A percentile compares a stretch with the other conserved stretches of the same genome.
Conservation (phyloP, 257 asterid genomes). For the Verbena officinalis region DNA sequence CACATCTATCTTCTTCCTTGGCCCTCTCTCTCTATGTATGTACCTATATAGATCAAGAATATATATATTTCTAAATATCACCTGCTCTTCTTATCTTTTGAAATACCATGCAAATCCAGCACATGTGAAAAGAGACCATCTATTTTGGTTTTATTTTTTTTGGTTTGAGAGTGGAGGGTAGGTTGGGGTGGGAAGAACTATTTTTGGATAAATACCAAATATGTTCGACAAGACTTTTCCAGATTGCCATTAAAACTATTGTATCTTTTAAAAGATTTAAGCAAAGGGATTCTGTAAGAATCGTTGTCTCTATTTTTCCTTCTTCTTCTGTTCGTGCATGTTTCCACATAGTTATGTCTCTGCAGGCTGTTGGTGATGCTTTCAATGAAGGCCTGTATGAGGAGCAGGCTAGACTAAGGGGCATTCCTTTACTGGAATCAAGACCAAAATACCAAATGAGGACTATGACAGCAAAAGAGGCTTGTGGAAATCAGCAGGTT, state of each 20-base stretch:
- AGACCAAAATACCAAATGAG: slow-evolving; percentile 98
- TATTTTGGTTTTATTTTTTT: not conserved
- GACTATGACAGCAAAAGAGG: slow-evolving; percentile 88
- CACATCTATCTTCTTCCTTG: not conserved
- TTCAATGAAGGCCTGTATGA: slow-evolving; percentile 97
- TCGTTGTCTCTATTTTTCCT: not conserved
- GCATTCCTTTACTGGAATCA: slow-evolving; percentile 92
- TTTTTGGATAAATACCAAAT: not conserved
- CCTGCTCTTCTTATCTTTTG: not conserved
- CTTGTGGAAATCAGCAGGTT: slow-evolving; percentile 88
- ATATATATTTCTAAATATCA: not conserved
- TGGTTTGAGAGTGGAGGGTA: not conserved
- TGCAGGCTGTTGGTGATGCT: slow-evolving; percentile 99
- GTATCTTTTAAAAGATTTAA: not conserved
- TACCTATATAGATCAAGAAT: not conserved
- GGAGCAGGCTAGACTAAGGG: slow-evolving; percentile 90
- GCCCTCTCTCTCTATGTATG: not conserved
- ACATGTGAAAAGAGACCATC: not conserved
- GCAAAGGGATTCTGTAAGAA: slow-evolving; percentile 20
- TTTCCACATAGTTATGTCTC: slow-evolving; percentile 17
- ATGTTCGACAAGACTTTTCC: not conserved
- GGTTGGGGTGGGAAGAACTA: not conserved
- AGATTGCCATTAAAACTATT: not conserved
- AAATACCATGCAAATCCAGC: not conserved
- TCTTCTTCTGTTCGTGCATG: slow-evolving; percentile 6